phyloP scores from a whole-genome alignment of 257 asterid genomes.

The Plantago major region DNA sequence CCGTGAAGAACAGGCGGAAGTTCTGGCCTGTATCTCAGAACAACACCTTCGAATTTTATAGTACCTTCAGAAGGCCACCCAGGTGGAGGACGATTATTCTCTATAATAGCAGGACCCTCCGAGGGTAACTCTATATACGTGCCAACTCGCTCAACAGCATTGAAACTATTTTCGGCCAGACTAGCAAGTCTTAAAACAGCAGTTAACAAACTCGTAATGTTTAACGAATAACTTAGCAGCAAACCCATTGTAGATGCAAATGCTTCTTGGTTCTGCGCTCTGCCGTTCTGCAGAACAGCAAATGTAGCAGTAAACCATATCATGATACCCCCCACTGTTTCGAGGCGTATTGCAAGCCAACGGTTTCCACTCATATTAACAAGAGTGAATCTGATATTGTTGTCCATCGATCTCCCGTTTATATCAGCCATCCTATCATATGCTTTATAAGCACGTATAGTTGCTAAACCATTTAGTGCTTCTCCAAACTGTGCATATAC shows the following conservation, averaged over 20 bases:
- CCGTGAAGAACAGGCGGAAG: constrained; percentile 96
- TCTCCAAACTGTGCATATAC: constrained; percentile 99
- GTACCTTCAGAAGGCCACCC: constrained; percentile 97
- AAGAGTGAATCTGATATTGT: constrained; percentile 79
- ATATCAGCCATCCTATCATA: constrained; percentile 84
- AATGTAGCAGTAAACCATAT: constrained; percentile 96
- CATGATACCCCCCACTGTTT: constrained; percentile 92
- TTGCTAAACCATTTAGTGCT: constrained; percentile 83
- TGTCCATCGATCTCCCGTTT: constrained; percentile 91
- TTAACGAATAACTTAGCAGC: constrained; percentile 87
- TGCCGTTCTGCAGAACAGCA: constrained; percentile 87
- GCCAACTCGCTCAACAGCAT: constrained; percentile 93
- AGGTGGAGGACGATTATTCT: constrained; percentile 83
- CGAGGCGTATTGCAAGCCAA: constrained; percentile 91
- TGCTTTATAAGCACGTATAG: constrained; percentile 96
- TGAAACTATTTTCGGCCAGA: constrained; percentile 85
- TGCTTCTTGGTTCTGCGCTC: constrained; percentile 79
- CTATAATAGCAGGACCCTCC: constrained; percentile 65
- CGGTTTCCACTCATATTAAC: constrained; percentile 91
- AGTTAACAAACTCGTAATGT: constrained; percentile 76
- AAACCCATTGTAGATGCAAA: constrained; percentile 98
- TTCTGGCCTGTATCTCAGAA: constrained; percentile 87
- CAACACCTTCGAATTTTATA: constrained; percentile 68
- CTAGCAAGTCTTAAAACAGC: constrained; percentile 86
- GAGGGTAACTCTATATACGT: constrained; percentile 83